Percentiles rank a stretch among this genome's conserved stretches.
These are phyloP conservation scores for Rhizoclosmatium globosum DNA, from an alignment of 192 early-diverging fungal genomes.

Conservation along the genomic window DNA sequence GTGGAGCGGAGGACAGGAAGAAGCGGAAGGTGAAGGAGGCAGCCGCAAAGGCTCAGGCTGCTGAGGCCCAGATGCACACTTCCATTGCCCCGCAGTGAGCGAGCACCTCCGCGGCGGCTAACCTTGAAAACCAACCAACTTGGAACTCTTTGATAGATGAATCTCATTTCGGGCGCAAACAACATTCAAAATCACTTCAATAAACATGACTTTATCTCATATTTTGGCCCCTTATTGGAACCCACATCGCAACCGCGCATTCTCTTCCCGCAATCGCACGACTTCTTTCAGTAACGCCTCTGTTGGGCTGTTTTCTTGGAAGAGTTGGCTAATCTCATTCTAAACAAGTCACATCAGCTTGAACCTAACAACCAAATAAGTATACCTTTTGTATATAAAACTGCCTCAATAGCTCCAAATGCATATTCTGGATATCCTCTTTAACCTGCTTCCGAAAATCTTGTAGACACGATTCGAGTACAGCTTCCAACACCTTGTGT, in stretches of 20 bases:
- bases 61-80: neutral
- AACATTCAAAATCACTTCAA: too few species aligned
- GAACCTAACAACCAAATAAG: conserved; percentile 24
- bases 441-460: conserved; percentile 63
- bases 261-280: conserved; percentile 63
- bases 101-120: neutral
- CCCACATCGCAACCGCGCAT: conserved; percentile 54
- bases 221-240: neutral
- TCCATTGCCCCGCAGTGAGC: neutral
- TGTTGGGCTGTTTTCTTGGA: conserved; percentile 58
- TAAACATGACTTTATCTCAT: too few species aligned
- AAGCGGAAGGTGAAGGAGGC: neutral
- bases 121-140: too few species aligned
- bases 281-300: conserved; percentile 63
- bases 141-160: too few species aligned
- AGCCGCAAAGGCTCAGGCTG: neutral
- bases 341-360: conserved; percentile 19
- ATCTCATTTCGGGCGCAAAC: too few species aligned
- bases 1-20: neutral
- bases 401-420: conserved; percentile 72
- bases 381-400: conserved; percentile 73
- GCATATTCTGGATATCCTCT: conserved; percentile 75
- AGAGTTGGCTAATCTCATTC: conserved; percentile 65
- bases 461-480: conserved; percentile 67
- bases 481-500: conserved; percentile 62